A percentile compares a stretch with the other conserved stretches of the same genome.
Conservation (phyloP, 352 stramenopile species). For the Aphanomyces invadans region DNA sequence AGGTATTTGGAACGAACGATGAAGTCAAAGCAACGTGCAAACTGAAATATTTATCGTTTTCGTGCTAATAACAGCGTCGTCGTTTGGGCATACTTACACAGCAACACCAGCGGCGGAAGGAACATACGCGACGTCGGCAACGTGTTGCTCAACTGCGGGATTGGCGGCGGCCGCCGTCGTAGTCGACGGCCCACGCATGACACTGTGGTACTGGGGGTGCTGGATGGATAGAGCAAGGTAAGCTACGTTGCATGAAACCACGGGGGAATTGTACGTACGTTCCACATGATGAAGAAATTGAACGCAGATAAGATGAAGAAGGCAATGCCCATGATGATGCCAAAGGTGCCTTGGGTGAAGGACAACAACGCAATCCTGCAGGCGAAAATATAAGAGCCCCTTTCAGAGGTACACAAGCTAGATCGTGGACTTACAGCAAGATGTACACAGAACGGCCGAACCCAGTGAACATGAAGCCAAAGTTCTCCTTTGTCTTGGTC, state of each 20-base stretch:
- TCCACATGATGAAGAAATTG: slow-evolving; percentile 83
- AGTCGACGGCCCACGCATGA: slow-evolving; percentile 16
- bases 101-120: slow-evolving; percentile 15
- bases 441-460: slow-evolving; percentile 79
- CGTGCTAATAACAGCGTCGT: not conserved
- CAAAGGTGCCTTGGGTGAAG: slow-evolving; percentile 73
- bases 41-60: slow-evolving; percentile 16
- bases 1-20: no score
- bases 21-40: not conserved
- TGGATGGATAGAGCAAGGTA: not conserved
- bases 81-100: slow-evolving; percentile 4
- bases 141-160: not conserved
- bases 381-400: slow-evolving; percentile 11
- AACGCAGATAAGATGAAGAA: slow-evolving; percentile 72
- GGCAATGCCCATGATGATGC: slow-evolving; percentile 60
- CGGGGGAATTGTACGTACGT: slow-evolving; percentile 34
- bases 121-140: slow-evolving; percentile 11
- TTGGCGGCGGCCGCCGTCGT: slow-evolving; percentile 3
- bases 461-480: slow-evolving; percentile 84
- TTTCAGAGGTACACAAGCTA: not conserved
- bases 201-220: slow-evolving; percentile 23
- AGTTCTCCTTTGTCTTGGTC: slow-evolving; percentile 79
- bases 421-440: slow-evolving; percentile 43
- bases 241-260: not conserved
- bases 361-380: slow-evolving; percentile 69